These are phyloP conservation scores for Sporothrix pseudoabietina DNA, from an alignment of 2,329 filamentous ascomycete species.

Conservation along the genomic window DNA sequence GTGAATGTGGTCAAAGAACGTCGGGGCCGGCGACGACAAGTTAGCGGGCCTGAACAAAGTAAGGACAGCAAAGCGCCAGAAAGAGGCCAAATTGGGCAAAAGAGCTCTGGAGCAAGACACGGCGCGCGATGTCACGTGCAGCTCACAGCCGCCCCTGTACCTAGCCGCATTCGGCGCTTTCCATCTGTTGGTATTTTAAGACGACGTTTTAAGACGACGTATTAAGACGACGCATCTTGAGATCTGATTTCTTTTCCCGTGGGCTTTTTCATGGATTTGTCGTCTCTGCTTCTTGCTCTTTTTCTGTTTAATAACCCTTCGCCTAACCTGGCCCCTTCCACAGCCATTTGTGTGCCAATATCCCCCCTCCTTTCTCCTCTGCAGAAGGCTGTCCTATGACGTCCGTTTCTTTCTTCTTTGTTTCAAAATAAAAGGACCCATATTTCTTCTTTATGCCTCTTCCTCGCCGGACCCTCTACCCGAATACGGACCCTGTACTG, in stretches of 20 bases:
- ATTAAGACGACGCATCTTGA: not conserved
- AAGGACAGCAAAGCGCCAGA: slow-evolving; percentile 1
- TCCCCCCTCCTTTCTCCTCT: not conserved
- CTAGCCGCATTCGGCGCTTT: slow-evolving; percentile 9
- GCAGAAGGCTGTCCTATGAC: slow-evolving; percentile 7
- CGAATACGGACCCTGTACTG: slow-evolving; percentile 5
- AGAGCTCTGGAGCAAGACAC: not conserved
- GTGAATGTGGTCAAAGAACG: slow-evolving; percentile 8
- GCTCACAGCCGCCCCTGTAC: not conserved
- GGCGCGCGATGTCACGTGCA: slow-evolving; percentile 19
- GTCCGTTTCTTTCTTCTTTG: slow-evolving; percentile 3
- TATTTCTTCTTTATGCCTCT: slow-evolving; percentile 15
- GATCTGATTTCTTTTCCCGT: not conserved
- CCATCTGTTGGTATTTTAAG: not conserved
- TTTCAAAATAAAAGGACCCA: not conserved
- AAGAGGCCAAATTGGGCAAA: slow-evolving; percentile 7
- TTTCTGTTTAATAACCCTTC: not conserved
- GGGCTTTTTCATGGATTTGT: not conserved
- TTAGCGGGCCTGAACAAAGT: not conserved
- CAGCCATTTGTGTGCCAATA: not conserved
- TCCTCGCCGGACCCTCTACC: not conserved
- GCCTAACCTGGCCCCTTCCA: not conserved
- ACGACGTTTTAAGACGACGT: not conserved
- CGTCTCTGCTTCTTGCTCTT: not conserved
- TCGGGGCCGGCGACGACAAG: not conserved